Conservation (phyloP, 176 grass and related monocot genomes). For the Aegilops longissima region DNA sequence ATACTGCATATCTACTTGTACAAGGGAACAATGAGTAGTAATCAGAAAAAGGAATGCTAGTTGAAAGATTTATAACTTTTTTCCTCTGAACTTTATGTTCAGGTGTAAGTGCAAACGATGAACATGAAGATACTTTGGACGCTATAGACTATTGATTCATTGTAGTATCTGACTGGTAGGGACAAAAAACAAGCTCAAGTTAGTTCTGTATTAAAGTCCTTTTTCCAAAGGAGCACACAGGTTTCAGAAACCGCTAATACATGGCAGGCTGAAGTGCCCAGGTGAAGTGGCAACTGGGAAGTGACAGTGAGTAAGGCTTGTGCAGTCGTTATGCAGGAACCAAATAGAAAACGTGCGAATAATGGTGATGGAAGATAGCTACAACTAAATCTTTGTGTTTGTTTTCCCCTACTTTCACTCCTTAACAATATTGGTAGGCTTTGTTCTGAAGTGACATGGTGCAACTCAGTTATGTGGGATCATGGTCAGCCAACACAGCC, state of each 20-base stretch:
- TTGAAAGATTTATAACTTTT: background rate
- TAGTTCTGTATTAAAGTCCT: background rate
- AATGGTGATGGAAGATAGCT: background rate
- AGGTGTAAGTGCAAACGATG: background rate
- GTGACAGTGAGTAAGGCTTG: background rate
- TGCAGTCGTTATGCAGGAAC: background rate
- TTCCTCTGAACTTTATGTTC: background rate
- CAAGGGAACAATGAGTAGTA: background rate
- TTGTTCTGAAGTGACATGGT: constrained; percentile 3
- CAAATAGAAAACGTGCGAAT: background rate
- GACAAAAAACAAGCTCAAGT: background rate
- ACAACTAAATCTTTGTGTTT: background rate
- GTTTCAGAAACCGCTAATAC: background rate
- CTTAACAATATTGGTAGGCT: background rate
- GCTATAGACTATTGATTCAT: background rate
- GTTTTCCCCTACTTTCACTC: background rate
- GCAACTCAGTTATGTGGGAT: constrained; percentile 10
- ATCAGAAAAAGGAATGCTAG: background rate
- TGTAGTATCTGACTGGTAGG: background rate
- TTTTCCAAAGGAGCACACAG: constrained; percentile 7
- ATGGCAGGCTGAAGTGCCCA: background rate
- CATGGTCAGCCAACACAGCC: constrained; percentile 13
- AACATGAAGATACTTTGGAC: background rate
- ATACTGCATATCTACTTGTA: constrained; percentile 11
- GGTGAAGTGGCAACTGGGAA: background rate